phyloP scores from a whole-genome alignment of 2,329 filamentous ascomycete genomes.

The Apiospora kogelbergensis region DNA sequence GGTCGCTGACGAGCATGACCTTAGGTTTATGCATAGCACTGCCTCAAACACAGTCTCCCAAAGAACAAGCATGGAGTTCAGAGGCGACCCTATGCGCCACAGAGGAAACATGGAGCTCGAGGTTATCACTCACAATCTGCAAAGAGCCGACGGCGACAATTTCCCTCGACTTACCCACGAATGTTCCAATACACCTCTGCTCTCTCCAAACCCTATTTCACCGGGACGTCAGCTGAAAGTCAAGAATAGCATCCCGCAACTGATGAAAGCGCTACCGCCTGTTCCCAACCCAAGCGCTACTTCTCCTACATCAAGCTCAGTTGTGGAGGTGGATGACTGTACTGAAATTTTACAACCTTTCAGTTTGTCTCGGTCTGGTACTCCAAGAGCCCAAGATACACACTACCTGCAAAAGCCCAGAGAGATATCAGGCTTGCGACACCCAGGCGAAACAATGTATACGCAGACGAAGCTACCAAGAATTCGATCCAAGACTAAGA shows the following conservation, averaged over 20 bases:
- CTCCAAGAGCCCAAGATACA: neutral
- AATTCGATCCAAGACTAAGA: constrained; percentile 26
- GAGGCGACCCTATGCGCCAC: neutral
- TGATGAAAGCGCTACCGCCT: constrained; percentile 53
- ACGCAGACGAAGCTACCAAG: constrained; percentile 24
- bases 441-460: neutral
- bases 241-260: constrained; percentile 49
- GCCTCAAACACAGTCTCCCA: neutral
- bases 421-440: neutral
- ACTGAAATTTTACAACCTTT: constrained; percentile 29
- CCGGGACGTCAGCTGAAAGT: constrained; percentile 43
- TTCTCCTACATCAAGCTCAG: constrained; percentile 20
- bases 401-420: neutral
- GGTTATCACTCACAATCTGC: neutral
- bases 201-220: constrained; percentile 50
- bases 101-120: neutral
- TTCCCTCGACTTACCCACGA: constrained; percentile 27
- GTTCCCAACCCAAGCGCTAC: constrained; percentile 32
- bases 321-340: constrained; percentile 17
- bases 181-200: constrained; percentile 34
- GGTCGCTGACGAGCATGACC: neutral
- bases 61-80: neutral
- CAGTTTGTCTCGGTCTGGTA: constrained; percentile 17
- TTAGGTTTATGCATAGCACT: neutral
- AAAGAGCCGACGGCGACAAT: constrained; percentile 21